These are phyloP conservation scores for Brassica incana DNA, from an alignment of 345 rosid species.

Conservation along the genomic window DNA sequence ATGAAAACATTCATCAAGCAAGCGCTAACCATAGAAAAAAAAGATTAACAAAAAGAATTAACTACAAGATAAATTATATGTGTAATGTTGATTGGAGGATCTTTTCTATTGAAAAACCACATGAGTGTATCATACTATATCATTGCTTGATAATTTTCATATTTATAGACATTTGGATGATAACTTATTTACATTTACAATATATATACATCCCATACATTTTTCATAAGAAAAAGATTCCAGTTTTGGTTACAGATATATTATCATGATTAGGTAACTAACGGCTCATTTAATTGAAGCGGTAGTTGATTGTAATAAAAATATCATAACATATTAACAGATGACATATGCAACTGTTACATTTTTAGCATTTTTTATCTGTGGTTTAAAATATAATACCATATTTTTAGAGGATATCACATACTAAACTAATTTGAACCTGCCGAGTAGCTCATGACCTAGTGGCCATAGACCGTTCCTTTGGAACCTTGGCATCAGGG, in stretches of 20 bases:
- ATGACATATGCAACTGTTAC: background rate
- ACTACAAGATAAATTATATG: background rate
- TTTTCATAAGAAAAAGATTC: background rate
- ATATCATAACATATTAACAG: background rate
- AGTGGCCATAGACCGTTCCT: no score
- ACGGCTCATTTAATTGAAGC: background rate
- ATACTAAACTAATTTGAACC: background rate
- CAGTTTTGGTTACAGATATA: no score
- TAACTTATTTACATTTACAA: background rate
- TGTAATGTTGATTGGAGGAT: background rate
- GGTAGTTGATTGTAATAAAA: background rate
- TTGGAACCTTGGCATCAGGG: no score
- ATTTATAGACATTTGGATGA: background rate
- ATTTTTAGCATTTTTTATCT: background rate
- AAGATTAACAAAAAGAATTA: background rate
- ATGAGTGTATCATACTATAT: background rate
- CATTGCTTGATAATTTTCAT: background rate
- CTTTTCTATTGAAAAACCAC: background rate
- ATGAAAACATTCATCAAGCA: background rate
- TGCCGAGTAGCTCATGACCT: no score
- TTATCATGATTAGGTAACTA: background rate
- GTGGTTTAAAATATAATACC: background rate
- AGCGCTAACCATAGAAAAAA: background rate
- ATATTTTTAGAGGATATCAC: constrained; percentile 4
- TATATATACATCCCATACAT: background rate